A percentile compares a stretch with the other conserved stretches of the same genome.
Conservation (phyloP, 768 basidiomycete species). For the Pisolithus marmoratus region DNA sequence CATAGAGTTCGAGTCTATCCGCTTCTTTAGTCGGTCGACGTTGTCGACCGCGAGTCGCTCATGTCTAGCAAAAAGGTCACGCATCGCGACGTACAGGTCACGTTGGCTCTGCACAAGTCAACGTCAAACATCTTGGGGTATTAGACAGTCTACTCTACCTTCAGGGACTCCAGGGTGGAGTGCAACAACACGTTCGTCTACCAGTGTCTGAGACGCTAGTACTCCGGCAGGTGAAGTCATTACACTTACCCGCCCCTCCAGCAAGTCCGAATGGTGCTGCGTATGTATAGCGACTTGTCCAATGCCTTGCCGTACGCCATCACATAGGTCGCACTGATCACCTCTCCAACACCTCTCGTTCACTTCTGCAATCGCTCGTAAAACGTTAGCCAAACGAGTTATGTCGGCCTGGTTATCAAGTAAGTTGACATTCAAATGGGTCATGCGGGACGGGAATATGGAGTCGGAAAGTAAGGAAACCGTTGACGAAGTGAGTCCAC, state of each 20-base stretch:
- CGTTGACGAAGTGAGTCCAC: constrained; percentile 13
- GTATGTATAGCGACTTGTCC: constrained; percentile 60
- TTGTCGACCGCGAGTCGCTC: constrained; percentile 87
- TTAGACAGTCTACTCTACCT: constrained; percentile 38
- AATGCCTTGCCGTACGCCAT: constrained; percentile 71
- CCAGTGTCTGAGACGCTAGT: constrained; percentile 1
- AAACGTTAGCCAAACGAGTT: constrained; percentile 74
- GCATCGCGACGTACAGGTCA: constrained; percentile 81
- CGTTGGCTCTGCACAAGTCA: constrained; percentile 52
- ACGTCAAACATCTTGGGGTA: constrained; percentile 9
- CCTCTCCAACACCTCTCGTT: constrained; percentile 81
- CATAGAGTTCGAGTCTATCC: constrained; percentile 67
- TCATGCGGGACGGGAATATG: constrained; percentile 7
- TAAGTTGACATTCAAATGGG: constrained; percentile 17
- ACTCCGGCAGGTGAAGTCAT: neutral
- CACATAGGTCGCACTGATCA: constrained; percentile 74
- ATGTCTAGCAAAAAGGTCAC: constrained; percentile 81
- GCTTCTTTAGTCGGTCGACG: constrained; percentile 82
- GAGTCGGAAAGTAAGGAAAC: constrained; percentile 10
- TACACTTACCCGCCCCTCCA: constrained; percentile 62
- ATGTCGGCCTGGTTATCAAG: constrained; percentile 67
- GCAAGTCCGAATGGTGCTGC: constrained; percentile 64
- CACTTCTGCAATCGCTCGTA: constrained; percentile 72
- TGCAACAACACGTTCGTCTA: constrained; percentile 61
- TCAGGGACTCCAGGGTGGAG: constrained; percentile 70